Evolutionary conservation across 192 early-diverging fungal genomes (phyloP), one percentile per base, ranked within the genome.

Genomic region (Kickxella alabastrina): DNA sequence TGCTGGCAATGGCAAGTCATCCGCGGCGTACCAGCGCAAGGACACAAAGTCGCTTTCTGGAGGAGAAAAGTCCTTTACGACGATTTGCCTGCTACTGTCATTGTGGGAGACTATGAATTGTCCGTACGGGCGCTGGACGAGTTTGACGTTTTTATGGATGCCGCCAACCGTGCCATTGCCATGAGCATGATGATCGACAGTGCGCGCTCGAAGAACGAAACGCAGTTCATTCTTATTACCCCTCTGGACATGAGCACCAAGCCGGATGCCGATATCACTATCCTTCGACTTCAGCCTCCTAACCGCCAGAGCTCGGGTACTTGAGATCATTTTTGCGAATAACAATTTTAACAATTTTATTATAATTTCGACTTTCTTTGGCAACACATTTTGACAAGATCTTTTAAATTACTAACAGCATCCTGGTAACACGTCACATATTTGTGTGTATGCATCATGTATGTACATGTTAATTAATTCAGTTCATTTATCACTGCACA

Each of bases 121-220:
- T 35, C 91, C 94, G 88, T 99, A 43, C 81, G 95, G n/a, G 88
- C 87, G 18, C 72, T 99, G 59, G 97, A 99, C 62, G 97, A 99
- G 80, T 99, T 95, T 82, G 97, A 98, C 65, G 94, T 99, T 18
- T 99, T 93, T 57, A 95, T 94, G 93, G 97, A 99, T 66, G 91
- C 92, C 3, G 93, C 95, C n/a, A 98, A 98, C 65, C 83, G 97
- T 5, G 62, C 75, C 23, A 83, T 87, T 49, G 87, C 82, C 28
- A 96, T 96, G 90, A 59, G 79, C 32, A 84, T 93, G 84, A 85
- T 99, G 82, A 84, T 96, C 52, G 84, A 83, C 40, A 79, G 86
- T 13, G 95, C 95, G 8, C 78, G 84, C 38, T 77, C 80, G 6
- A 77, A 78, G 19, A 68, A 57, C 39, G 78, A 83, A 10, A 80